Evolutionary conservation across 495 filamentous ascomycete species (phyloP).

Genomic region (Evansstolkia leycettana): DNA sequence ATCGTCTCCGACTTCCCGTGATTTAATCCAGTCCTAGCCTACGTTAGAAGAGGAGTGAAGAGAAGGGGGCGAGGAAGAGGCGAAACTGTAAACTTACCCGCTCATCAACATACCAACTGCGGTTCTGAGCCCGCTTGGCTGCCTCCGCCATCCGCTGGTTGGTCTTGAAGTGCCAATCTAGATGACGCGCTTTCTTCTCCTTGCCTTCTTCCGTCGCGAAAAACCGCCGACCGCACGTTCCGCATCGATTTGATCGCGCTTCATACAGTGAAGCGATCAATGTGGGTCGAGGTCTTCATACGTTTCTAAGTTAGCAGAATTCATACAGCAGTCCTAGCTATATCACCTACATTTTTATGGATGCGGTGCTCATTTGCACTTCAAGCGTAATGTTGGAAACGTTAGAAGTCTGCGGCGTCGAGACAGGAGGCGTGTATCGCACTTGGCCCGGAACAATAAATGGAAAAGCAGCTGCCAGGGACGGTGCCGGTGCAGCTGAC

Average conservation of each 20-base stretch:
- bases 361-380: slow-evolving; percentile 56
- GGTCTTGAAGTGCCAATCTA: slow-evolving; percentile 96
- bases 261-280: slow-evolving; percentile 66
- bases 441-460: slow-evolving; percentile 31
- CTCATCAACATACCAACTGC: slow-evolving; percentile 90
- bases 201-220: slow-evolving; percentile 61
- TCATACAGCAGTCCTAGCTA: slow-evolving; percentile 2
- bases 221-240: slow-evolving; percentile 85
- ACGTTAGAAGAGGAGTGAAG: slow-evolving; percentile 4
- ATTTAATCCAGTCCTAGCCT: slow-evolving; percentile 74
- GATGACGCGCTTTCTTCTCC: slow-evolving; percentile 76
- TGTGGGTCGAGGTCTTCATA: slow-evolving; percentile 59
- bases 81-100: slow-evolving; percentile 44
- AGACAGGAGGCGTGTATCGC: slow-evolving; percentile 21
- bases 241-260: slow-evolving; percentile 69
- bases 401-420: slow-evolving; percentile 14
- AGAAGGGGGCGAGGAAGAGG: slow-evolving; percentile 1
- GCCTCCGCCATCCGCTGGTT: slow-evolving; percentile 80
- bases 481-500: slow-evolving; percentile 10
- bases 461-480: slow-evolving; percentile 19
- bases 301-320: slow-evolving; percentile 16
- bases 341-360: slow-evolving; percentile 63
- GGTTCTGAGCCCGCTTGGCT: slow-evolving; percentile 68
- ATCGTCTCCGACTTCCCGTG: slow-evolving; percentile 60
- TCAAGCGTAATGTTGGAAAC: slow-evolving; percentile 34